phyloP scores from a whole-genome alignment of 1,284 basidiomycete genomes.

The Trichosporon coremiiforme region DNA sequence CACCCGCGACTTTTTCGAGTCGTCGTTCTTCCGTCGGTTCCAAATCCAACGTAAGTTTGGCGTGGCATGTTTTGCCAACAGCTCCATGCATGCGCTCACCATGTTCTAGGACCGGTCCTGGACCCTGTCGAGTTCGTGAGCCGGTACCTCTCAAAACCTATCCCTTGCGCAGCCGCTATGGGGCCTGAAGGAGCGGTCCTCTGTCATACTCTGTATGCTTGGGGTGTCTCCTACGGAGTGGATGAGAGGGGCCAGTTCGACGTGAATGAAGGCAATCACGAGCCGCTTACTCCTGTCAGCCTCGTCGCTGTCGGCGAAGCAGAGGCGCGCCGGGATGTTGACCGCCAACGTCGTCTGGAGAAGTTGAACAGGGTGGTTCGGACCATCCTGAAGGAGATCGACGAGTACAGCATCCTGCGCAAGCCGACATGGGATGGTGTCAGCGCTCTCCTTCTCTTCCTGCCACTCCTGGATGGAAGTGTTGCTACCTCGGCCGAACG shows the following conservation, averaged over 20 bases:
- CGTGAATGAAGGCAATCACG: slow-evolving; percentile 41
- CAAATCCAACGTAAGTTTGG: slow-evolving; percentile 70
- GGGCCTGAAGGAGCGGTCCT: slow-evolving; percentile 57
- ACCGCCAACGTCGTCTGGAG: slow-evolving; percentile 56
- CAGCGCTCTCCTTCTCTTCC: slow-evolving; percentile 69
- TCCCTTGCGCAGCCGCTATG: slow-evolving; percentile 64
- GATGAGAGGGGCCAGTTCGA: slow-evolving; percentile 67
- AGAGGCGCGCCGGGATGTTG: slow-evolving; percentile 53
- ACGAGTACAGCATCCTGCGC: slow-evolving; percentile 74
- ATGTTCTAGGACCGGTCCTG: slow-evolving; percentile 54
- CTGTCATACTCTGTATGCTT: slow-evolving; percentile 67
- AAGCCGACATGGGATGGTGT: slow-evolving; percentile 83
- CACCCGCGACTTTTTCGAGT: slow-evolving; percentile 74
- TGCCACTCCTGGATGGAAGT: slow-evolving; percentile 74
- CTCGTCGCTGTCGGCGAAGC: slow-evolving; percentile 33
- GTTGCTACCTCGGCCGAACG: slow-evolving; percentile 63
- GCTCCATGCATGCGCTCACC: background rate
- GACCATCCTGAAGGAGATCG: slow-evolving; percentile 74
- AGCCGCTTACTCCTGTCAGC: slow-evolving; percentile 30
- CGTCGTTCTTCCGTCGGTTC: slow-evolving; percentile 77
- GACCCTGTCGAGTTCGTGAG: slow-evolving; percentile 70
- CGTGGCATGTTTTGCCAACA: background rate
- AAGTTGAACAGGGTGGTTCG: slow-evolving; percentile 65
- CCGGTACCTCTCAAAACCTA: slow-evolving; percentile 59
- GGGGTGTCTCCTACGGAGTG: slow-evolving; percentile 82